phyloP scores from a whole-genome alignment of 805 yeast genomes.

The Wickerhamiella domercqiae region DNA sequence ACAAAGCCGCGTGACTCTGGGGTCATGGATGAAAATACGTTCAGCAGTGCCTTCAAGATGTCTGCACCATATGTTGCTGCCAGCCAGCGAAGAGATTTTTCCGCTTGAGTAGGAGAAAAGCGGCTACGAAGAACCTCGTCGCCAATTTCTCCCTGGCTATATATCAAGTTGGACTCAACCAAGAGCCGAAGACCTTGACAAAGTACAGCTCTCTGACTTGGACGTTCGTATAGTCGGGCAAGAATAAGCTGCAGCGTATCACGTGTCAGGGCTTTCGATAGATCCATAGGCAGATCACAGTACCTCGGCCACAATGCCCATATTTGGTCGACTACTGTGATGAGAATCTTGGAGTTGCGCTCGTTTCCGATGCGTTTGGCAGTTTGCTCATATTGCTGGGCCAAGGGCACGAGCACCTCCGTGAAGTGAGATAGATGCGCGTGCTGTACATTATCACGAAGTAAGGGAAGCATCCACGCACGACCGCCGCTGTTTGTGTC shows the following conservation, averaged over 20 bases:
- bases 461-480: constrained; percentile 86
- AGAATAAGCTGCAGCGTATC: constrained; percentile 65
- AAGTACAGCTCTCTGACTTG: constrained; percentile 61
- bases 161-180: constrained; percentile 60
- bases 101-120: constrained; percentile 43
- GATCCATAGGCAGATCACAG: constrained; percentile 73
- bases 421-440: constrained; percentile 54
- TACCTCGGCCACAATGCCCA: constrained; percentile 87
- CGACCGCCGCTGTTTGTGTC: constrained; percentile 54
- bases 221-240: constrained; percentile 56
- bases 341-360: constrained; percentile 59
- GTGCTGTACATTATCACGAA: constrained; percentile 70
- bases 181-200: constrained; percentile 68
- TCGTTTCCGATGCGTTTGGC: constrained; percentile 25
- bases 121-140: constrained; percentile 36
- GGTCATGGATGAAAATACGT: constrained; percentile 74
- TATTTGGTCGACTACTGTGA: constrained; percentile 76
- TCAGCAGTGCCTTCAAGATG: constrained; percentile 72
- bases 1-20: constrained; percentile 74
- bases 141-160: constrained; percentile 40
- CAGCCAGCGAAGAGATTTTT: constrained; percentile 44
- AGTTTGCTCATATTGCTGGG: constrained; percentile 20
- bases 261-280: constrained; percentile 47
- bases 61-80: constrained; percentile 44
- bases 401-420: constrained; percentile 48